Evolutionary conservation across 1,139 yeast species (phyloP).

Genomic region (Casaregolazyma lundiana): DNA sequence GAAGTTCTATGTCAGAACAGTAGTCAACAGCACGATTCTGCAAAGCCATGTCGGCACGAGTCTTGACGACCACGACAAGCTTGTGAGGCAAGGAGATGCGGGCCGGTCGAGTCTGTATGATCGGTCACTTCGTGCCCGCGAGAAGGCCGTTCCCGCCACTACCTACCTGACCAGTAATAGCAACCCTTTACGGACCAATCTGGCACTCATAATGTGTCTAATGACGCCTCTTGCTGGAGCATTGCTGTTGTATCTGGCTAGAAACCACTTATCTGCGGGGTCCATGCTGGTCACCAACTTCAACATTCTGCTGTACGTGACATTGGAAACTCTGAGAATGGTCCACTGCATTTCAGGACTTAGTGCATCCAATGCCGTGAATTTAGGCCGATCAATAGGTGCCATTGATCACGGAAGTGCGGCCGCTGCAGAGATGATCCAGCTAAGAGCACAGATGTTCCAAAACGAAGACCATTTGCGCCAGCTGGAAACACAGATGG

Average conservation of each 20-base stretch:
- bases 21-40: not conserved
- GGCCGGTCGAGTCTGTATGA: not conserved
- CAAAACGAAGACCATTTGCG: slow-evolving; percentile 1
- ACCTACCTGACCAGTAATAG: not conserved
- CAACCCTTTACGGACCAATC: not conserved
- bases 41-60: not conserved
- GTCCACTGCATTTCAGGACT: slow-evolving; percentile 16
- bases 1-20: slow-evolving; percentile 16
- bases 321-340: slow-evolving; percentile 22
- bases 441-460: not conserved
- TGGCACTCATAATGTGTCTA: slow-evolving; percentile 18
- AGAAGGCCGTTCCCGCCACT: not conserved
- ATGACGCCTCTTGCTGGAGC: slow-evolving; percentile 25
- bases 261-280: slow-evolving; percentile 22
- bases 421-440: not conserved
- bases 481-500: slow-evolving; percentile 6
- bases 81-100: not conserved
- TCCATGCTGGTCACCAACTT: slow-evolving; percentile 22
- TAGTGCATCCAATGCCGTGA: not conserved
- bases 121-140: not conserved
- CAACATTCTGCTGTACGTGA: slow-evolving; percentile 24
- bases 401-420: not conserved
- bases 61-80: not conserved
- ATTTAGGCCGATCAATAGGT: not conserved
- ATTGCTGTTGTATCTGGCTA: slow-evolving; percentile 17